Percentiles rank a stretch among this genome's conserved stretches.
Evolutionary conservation across 139 green algal species (phyloP).

Genomic region (Micractinium conductrix): DNA sequence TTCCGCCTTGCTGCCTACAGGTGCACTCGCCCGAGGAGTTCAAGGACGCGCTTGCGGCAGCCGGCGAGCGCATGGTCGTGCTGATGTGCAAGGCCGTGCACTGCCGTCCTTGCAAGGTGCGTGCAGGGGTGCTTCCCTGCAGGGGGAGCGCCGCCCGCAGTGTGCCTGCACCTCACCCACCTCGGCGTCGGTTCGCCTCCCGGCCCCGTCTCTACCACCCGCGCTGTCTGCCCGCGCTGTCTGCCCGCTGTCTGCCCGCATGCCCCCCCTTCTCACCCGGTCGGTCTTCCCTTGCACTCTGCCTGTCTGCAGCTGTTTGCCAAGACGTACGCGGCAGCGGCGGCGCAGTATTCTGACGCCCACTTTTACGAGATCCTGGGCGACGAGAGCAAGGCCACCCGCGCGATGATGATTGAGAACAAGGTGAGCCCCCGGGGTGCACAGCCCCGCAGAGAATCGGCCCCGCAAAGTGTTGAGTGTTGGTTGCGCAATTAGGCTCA

Average conservation of each 20-base stretch:
- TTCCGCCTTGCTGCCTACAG: conserved; percentile 27
- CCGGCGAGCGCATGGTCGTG: conserved; percentile 63
- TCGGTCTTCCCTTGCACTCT: not conserved
- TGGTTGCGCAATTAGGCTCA: no score
- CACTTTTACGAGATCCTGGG: conserved; percentile 71
- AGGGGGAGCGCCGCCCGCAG: no score
- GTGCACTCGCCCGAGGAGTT: conserved; percentile 56
- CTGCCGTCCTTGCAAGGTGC: conserved; percentile 80
- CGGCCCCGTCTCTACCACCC: not conserved
- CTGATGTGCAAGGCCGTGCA: conserved; percentile 79
- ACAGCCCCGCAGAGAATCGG: no score
- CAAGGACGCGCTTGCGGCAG: conserved; percentile 47
- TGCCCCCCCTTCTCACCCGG: not conserved
- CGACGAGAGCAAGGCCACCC: conserved; percentile 62
- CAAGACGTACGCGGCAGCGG: conserved; percentile 54
- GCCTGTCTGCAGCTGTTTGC: conserved; percentile 41
- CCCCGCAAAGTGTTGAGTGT: no score
- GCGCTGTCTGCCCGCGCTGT: not conserved
- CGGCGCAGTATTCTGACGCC: conserved; percentile 47
- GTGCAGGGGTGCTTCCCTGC: no score
- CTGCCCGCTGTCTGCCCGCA: not conserved
- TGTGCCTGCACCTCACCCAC: no score
- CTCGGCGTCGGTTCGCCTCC: no score
- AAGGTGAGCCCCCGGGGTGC: conserved; percentile 26
- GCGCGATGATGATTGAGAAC: conserved; percentile 64